Evolutionary conservation across 768 basidiomycete genomes (phyloP).

Genomic region (Nidularia sp.): DNA sequence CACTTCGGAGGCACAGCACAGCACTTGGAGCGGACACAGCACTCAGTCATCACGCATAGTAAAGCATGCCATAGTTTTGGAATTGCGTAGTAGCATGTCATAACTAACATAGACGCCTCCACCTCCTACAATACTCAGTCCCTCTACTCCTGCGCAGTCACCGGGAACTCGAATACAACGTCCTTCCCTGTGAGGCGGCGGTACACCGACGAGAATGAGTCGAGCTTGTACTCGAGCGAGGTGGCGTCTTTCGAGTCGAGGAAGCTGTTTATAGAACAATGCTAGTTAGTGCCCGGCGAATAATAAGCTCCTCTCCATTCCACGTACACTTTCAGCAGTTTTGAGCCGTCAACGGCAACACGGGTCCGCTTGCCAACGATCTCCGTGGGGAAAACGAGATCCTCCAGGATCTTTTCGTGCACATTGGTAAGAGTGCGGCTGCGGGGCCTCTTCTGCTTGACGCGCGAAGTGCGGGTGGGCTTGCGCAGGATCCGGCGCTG

Average conservation of each 20-base stretch:
- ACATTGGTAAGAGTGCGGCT: constrained; percentile 95
- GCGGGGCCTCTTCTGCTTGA: constrained; percentile 94
- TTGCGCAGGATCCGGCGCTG: constrained; percentile 98
- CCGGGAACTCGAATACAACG: constrained; percentile 91
- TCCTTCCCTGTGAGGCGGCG: constrained; percentile 95
- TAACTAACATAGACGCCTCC: constrained; percentile 17
- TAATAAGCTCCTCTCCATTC: background rate
- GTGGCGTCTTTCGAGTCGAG: constrained; percentile 98
- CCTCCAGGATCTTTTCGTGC: constrained; percentile 98
- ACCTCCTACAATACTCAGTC: constrained; percentile 8
- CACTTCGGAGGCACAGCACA: background rate
- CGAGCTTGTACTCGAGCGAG: constrained; percentile 99
- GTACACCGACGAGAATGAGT: constrained; percentile 98
- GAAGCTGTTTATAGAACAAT: constrained; percentile 52
- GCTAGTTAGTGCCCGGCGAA: constrained; percentile 3
- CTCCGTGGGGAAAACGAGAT: constrained; percentile 98
- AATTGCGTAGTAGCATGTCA: constrained; percentile 12
- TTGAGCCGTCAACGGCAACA: constrained; percentile 88
- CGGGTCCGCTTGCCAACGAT: constrained; percentile 99
- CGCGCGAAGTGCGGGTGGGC: constrained; percentile 89
- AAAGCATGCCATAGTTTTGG: background rate
- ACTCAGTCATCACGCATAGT: background rate
- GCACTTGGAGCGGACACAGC: background rate
- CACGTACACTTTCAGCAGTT: constrained; percentile 97
- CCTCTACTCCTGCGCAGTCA: constrained; percentile 64